phyloP scores from a whole-genome alignment of 257 asterid genomes.

The Solanum dulcamara region DNA sequence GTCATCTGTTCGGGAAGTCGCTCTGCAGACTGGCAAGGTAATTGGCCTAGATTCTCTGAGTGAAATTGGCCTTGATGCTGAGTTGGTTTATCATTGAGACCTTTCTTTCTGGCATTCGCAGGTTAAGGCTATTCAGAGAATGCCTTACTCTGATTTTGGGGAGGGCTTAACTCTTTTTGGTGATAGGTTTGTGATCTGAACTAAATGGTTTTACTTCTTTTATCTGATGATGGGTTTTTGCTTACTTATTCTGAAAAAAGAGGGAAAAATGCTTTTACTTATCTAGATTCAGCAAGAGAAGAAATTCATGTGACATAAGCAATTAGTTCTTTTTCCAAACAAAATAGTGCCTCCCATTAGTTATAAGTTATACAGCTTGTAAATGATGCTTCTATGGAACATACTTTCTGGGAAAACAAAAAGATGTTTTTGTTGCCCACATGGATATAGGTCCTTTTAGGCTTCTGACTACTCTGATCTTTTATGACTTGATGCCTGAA shows the following conservation, averaged over 20 bases:
- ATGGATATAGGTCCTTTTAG: background rate
- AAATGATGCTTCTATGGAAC: background rate
- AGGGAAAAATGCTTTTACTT: background rate
- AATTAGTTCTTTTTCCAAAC: background rate
- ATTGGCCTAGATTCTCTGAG: background rate
- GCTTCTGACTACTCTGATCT: background rate
- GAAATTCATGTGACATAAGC: background rate
- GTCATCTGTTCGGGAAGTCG: constrained; percentile 91
- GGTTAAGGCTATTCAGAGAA: constrained; percentile 52
- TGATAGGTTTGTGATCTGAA: constrained; percentile 47
- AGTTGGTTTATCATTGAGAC: background rate
- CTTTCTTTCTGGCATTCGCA: constrained; percentile 13
- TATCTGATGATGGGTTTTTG: background rate
- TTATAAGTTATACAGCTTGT: background rate
- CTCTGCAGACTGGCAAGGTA: constrained; percentile 82
- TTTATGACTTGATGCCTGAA: background rate
- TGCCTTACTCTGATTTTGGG: constrained; percentile 60
- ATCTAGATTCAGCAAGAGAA: background rate
- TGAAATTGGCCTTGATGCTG: background rate
- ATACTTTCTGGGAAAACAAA: background rate
- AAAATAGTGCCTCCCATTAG: background rate
- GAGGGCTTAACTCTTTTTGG: constrained; percentile 92
- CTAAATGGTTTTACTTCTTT: background rate
- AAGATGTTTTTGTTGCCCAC: background rate
- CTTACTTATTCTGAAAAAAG: background rate